These are phyloP conservation scores for Linnemannia exigua DNA, from an alignment of 192 early-diverging fungal genomes.

Conservation along the genomic window DNA sequence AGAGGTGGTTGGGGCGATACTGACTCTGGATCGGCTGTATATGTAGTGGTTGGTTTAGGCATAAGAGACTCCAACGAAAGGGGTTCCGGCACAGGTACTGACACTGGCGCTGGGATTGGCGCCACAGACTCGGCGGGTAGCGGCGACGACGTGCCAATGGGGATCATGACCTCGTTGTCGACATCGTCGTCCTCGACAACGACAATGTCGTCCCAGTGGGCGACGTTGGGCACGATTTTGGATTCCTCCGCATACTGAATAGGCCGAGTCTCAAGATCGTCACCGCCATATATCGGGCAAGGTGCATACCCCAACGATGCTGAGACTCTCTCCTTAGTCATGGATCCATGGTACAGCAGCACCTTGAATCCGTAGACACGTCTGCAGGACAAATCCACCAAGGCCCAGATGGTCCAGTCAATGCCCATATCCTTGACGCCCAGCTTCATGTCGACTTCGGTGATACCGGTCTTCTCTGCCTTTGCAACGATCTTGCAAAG, in stretches of 20 bases:
- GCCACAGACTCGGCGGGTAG: neutral
- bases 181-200: conserved; percentile 12
- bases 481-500: conserved; percentile 47
- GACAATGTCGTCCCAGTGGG: neutral
- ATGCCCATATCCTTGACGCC: conserved; percentile 11
- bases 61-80: neutral
- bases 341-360: conserved; percentile 17
- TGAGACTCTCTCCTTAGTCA: neutral
- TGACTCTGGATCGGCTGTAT: neutral
- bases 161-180: conserved; percentile 8
- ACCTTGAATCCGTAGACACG: conserved; percentile 60
- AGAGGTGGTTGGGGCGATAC: neutral
- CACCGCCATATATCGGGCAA: conserved; percentile 54
- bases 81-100: neutral
- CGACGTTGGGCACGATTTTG: conserved; percentile 14
- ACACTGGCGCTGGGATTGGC: neutral
- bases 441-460: conserved; percentile 42
- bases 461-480: conserved; percentile 27
- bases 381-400: conserved; percentile 55
- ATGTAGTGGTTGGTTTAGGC: neutral
- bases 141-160: neutral
- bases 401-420: conserved; percentile 57
- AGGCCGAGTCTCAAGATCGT: conserved; percentile 22
- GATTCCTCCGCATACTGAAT: conserved; percentile 40
- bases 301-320: conserved; percentile 44